Conservation (phyloP, 2,329 filamentous ascomycete species). For the Lachnellula suecica region DNA sequence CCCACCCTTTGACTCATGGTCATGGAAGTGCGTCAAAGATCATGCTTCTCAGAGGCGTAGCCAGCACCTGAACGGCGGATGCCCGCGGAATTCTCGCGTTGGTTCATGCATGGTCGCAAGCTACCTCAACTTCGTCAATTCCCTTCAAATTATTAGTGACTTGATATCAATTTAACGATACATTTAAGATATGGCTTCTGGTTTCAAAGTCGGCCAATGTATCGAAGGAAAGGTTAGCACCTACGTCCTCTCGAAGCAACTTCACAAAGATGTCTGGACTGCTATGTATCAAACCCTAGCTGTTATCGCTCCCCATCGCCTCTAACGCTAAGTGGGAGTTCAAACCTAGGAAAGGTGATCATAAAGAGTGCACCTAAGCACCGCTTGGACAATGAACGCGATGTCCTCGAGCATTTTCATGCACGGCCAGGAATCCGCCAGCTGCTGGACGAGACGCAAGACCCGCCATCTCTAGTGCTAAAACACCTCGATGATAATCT, state of each 20-base stretch:
- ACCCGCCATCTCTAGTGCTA: slow-evolving; percentile 14
- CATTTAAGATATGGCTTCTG: slow-evolving; percentile 9
- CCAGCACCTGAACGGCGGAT: no score
- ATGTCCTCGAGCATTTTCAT: slow-evolving; percentile 14
- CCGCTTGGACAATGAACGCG: slow-evolving; percentile 15
- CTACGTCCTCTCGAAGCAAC: slow-evolving; percentile 13
- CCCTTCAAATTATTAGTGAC: not conserved
- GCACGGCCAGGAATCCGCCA: slow-evolving; percentile 7
- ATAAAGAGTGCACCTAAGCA: slow-evolving; percentile 13
- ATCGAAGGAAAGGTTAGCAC: slow-evolving; percentile 10
- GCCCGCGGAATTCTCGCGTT: no score
- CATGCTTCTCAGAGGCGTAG: no score
- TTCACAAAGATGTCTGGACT: slow-evolving; percentile 13
- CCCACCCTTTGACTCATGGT: no score
- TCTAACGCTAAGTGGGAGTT: slow-evolving; percentile 6
- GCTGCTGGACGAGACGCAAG: slow-evolving; percentile 14
- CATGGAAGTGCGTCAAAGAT: no score
- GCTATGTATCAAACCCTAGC: slow-evolving; percentile 8
- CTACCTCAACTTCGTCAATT: slow-evolving; percentile 4
- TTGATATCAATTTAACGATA: not conserved
- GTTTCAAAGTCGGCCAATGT: slow-evolving; percentile 8
- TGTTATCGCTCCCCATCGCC: not conserved
- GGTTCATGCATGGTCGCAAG: not conserved
- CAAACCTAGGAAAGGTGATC: slow-evolving; percentile 6
- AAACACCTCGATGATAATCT: slow-evolving; percentile 18